Percentiles rank a stretch among this genome's conserved stretches.
Evolutionary conservation across 2,329 filamentous ascomycete genomes (phyloP).

Genomic region (Blastomyces parvus): DNA sequence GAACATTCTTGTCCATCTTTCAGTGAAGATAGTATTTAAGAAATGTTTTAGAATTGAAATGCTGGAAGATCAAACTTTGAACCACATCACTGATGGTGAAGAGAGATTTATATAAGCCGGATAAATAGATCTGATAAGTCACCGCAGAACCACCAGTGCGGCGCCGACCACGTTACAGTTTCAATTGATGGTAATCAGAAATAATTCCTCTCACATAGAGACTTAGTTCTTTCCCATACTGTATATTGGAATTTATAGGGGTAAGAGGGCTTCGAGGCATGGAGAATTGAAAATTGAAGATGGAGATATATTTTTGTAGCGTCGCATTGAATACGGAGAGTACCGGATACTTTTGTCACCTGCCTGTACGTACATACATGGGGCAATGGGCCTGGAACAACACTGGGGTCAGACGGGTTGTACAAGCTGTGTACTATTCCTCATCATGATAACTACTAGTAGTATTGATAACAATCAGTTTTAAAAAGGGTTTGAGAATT

Average conservation of each 20-base stretch:
- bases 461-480: neutral
- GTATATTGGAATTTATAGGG: neutral
- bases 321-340: neutral
- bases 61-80: conserved; percentile 17
- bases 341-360: neutral
- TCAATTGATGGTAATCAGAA: neutral
- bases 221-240: neutral
- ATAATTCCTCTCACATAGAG: neutral
- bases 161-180: neutral
- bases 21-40: too few species aligned
- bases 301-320: neutral
- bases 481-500: neutral
- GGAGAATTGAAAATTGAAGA: neutral
- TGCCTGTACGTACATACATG: neutral
- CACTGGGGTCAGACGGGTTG: neutral
- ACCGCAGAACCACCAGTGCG: neutral
- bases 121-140: conserved; percentile 11
- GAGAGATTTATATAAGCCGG: too few species aligned
- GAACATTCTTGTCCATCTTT: too few species aligned
- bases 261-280: neutral
- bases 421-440: neutral
- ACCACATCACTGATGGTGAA: conserved; percentile 16
- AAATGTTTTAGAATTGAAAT: conserved; percentile 16
- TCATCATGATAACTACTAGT: neutral
- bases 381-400: neutral